Conservation (phyloP, 192 early-diverging fungal species). For the Backusella morwellensis region DNA sequence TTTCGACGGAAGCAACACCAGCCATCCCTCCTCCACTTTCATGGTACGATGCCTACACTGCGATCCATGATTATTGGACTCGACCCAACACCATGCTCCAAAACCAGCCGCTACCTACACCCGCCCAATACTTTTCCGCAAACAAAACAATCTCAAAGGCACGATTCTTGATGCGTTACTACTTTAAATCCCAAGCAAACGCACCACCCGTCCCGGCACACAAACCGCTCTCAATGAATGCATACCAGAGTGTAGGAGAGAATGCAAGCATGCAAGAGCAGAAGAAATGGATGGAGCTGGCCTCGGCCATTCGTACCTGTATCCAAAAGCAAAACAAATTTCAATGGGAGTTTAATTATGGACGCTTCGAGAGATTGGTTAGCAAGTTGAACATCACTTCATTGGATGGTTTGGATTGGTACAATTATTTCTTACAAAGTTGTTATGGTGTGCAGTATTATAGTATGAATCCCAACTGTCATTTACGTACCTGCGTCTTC, state of each 20-base stretch:
- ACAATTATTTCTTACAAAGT: constrained; percentile 13
- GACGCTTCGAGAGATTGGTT: background rate
- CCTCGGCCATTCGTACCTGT: background rate
- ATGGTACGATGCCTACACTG: constrained; percentile 12
- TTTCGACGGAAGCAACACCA: background rate
- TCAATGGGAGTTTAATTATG: background rate
- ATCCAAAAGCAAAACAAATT: background rate
- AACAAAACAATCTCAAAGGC: constrained; percentile 10
- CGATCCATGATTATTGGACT: constrained; percentile 14
- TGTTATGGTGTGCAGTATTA: constrained; percentile 10
- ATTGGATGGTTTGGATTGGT: background rate
- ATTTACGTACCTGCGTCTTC: constrained; percentile 1
- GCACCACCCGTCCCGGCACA: background rate
- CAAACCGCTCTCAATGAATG: background rate
- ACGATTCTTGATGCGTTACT: constrained; percentile 8
- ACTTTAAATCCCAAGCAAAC: background rate
- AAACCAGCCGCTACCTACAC: background rate
- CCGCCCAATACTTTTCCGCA: background rate
- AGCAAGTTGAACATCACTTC: background rate
- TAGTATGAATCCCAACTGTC: background rate
- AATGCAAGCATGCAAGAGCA: background rate
- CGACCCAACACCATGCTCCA: background rate
- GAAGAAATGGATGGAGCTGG: constrained; percentile 16
- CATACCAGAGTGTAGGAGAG: background rate
- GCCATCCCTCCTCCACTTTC: background rate